These are phyloP conservation scores for Oryza coarctata DNA, from an alignment of 176 grass and related monocot genomes.

Conservation along the genomic window DNA sequence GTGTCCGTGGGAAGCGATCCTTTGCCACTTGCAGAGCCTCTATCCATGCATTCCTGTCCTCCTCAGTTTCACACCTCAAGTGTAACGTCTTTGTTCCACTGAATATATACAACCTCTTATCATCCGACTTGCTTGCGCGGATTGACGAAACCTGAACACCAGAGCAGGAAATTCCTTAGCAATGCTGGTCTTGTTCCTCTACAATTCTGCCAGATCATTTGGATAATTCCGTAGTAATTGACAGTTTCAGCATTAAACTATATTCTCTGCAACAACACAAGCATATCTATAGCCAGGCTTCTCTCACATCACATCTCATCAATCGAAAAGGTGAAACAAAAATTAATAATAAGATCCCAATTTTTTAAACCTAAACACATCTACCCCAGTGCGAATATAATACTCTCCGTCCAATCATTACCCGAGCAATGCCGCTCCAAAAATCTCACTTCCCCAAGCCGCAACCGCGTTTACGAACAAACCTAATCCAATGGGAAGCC, in stretches of 20 bases:
- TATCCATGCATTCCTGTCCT: conserved; percentile 76
- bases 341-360: not conserved
- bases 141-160: conserved; percentile 82
- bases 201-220: conserved; percentile 22
- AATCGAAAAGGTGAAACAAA: conserved; percentile 25
- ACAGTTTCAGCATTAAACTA: conserved; percentile 6
- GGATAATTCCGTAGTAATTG: conserved; percentile 1
- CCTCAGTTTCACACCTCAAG: conserved; percentile 76
- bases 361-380: conserved; percentile 18
- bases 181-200: conserved; percentile 5
- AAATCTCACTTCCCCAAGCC: conserved; percentile 22
- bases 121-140: conserved; percentile 95
- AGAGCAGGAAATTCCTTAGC: conserved; percentile 19
- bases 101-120: conserved; percentile 97
- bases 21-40: conserved; percentile 69
- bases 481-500: conserved; percentile 24
- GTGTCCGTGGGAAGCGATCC: conserved; percentile 59
- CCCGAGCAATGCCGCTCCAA: conserved; percentile 26
- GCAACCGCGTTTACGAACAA: conserved; percentile 3
- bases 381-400: conserved; percentile 30
- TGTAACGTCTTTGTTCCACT: conserved; percentile 90
- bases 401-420: conserved; percentile 47
- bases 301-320: conserved; percentile 18
- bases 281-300: conserved; percentile 5
- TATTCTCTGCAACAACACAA: not conserved